Evolutionary conservation across 2,329 filamentous ascomycete species (phyloP), one percentile per base, ranked within the genome.

Genomic region (Apiospora arundinis): DNA sequence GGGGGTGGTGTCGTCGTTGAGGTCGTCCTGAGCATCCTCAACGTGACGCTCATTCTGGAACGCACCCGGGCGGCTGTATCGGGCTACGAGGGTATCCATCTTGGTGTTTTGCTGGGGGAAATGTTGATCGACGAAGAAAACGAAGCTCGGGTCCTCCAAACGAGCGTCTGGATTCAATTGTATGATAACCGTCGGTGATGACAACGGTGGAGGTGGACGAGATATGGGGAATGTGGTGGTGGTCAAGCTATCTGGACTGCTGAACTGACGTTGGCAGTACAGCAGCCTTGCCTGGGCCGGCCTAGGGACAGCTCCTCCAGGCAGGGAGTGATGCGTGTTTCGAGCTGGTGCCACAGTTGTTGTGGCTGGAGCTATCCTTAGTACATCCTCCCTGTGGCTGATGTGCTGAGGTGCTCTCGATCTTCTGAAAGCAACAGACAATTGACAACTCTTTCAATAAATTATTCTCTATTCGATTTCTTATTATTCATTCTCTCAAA

Each of bases 41-140:
- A 88, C 86, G 80, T 92, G 90, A 78, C 89, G 88, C 83, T 97
- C 93, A 78, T 92, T 89, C 77, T 89, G 85, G 81, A 92, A 87
- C 83, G 91, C 91, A 73, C 92, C 87, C 78, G 95, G 91, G 78
- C 92, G 91, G 85, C 92, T 94, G 89, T 98, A 98, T 83, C 92
- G 93, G 77, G 95, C 92, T 78, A 99, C 94, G 82, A 99, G 91
- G 78, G 94, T 90, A 84, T 99, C 94, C 96, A 99, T 99, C 70
- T 78, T 81, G 78, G 40, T n/a, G 32, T 40, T 40, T 56, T 40
- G 16, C 56, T 63, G 18, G n/a, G 32, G 21, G 40, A 40, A 40
- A 5, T 63, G 56, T 23, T 63, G 56, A 21, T 63, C 9, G 23
- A 63, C 9, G 56, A 63, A 23, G 56, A 32, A 23, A 63, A 63